These are phyloP conservation scores for Ceratobasidium sp. DNA, from an alignment of 1,284 basidiomycete genomes.

Conservation along the genomic window DNA sequence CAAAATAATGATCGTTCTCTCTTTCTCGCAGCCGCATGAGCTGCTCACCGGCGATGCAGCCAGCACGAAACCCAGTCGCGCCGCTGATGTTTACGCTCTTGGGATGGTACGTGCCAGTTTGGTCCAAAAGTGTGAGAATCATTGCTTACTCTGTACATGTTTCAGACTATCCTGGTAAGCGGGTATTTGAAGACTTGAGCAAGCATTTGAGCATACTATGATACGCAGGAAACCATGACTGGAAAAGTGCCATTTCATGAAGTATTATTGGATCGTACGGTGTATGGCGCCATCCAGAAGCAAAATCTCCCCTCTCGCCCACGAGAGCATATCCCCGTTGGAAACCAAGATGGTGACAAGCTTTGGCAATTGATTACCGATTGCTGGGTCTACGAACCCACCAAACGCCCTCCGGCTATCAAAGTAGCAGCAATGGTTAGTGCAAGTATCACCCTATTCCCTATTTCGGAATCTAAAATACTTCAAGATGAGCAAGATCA, in stretches of 20 bases:
- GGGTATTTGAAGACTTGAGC: neutral
- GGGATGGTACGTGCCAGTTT: constrained; percentile 9
- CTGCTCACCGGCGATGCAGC: neutral
- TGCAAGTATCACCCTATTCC: neutral
- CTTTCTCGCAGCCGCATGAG: neutral
- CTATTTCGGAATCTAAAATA: neutral
- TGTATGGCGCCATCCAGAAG: neutral
- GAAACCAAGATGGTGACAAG: neutral
- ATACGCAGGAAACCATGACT: constrained; percentile 25
- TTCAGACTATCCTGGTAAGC: constrained; percentile 32
- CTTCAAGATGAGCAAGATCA: constrained; percentile 1
- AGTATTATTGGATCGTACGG: neutral
- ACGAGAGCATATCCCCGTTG: neutral
- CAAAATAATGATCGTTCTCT: neutral
- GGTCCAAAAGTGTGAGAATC: no score
- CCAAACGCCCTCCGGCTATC: neutral
- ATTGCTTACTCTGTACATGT: neutral
- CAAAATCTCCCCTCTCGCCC: neutral
- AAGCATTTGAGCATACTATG: neutral
- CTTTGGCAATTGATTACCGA: constrained; percentile 5
- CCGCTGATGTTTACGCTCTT: constrained; percentile 21
- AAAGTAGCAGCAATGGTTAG: neutral
- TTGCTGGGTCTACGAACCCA: constrained; percentile 16
- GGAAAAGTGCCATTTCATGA: constrained; percentile 6
- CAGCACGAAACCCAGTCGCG: neutral